Base-by-base conservation (phyloP, 108 stramenopile genomes). In the Cylindrotheca fusiformis region DNA sequence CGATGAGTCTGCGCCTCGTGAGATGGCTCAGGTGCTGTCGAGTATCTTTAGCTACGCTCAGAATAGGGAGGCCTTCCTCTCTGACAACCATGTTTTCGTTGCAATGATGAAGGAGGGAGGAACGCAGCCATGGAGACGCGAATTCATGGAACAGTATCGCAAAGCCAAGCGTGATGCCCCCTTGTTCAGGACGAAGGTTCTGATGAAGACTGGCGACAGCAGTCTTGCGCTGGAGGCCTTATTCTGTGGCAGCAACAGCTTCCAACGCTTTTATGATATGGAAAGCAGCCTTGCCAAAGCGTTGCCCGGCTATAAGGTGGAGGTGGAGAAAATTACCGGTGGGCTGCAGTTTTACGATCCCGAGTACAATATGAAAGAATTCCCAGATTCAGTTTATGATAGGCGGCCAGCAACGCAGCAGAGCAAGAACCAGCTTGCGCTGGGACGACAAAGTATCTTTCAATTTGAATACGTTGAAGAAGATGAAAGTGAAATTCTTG, bases 371-470 rank as follows among this genome's bases (percentile, higher is more conserved):
- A 26, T 32, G 4, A 33, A 41, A 0, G 58, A 45, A 2, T 77
- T 71, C 27, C 52, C 55, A 32, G 59, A 58, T 14, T 58, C 46
- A 17, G 81, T 72, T 23, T 90, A 90, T 48, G 81, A 90, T 36
- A 78, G 68, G 32, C 56, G 50, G 10, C 68, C 79, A 17, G 74
- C 81, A 24, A 33, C 78, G 29, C 71, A 75, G 33, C 85, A 90
- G 54, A 84, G 76, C 54, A 64, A 76, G 31, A 47, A 72, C n/a
- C 85, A 86, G 58, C 68, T 74, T 4, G 69, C 86, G 2, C 28
- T 83, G 30, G 89, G 79, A 5, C 71, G 68, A 25, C 89, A 90
- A 63, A 75, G 51, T 26, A 56, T 90, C 17, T 74, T 74, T 23
- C 89, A 87, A 58, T 67, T 71, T 27, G 76, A 81, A 30, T 20